Evolutionary conservation across 345 rosid genomes (phyloP), one percentile per base, ranked within the genome.

Genomic region (Salix arbutifolia): DNA sequence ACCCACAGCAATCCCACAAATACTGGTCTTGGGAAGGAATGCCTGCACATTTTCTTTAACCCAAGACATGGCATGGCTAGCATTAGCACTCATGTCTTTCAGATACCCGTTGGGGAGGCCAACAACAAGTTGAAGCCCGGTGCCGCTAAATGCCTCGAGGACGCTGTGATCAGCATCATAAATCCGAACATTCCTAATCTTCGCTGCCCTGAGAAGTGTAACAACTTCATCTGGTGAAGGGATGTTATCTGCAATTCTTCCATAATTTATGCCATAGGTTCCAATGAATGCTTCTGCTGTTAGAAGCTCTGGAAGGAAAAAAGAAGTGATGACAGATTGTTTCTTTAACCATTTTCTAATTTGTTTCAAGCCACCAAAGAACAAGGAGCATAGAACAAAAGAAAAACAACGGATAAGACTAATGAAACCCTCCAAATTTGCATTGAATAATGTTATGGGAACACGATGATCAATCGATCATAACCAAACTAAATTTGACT

Each of bases 181-280:
- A 68, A 96, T 93, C 67, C 99, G 89, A 44, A 96, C 92, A 81
- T 96, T 96, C 77, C 85, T 86, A 68, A 93, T 96, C 85, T 92
- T 96, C 14, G 97, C 88, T 68, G 87, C 90, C 85, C 84, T 90
- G 60, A 96, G 90, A 72, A 96, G 97, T 35, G 78, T 80, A 17
- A 81, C 97, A 68, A 93, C 99, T 78, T 96, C 80, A 26, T 96
- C 94, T 18, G 99, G 99, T 23, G 99, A 89, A 16, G 94, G 98
- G 4, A 96, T 90, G 85, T 96, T 93, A 86, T 96, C 90, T 8
- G 99, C 99, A 33, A 96, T 62, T 82, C 97, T 89, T 74, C 99
- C 99, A 78, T 96, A 96, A 69, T 96, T 96, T 84, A 96, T 92
- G 65, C 99, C 99, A 71, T 93, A 96, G 21, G 98, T 89, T 75